These are phyloP conservation scores for Sporothrix mexicana DNA, from an alignment of 2,329 filamentous ascomycete genomes.

Conservation along the genomic window DNA sequence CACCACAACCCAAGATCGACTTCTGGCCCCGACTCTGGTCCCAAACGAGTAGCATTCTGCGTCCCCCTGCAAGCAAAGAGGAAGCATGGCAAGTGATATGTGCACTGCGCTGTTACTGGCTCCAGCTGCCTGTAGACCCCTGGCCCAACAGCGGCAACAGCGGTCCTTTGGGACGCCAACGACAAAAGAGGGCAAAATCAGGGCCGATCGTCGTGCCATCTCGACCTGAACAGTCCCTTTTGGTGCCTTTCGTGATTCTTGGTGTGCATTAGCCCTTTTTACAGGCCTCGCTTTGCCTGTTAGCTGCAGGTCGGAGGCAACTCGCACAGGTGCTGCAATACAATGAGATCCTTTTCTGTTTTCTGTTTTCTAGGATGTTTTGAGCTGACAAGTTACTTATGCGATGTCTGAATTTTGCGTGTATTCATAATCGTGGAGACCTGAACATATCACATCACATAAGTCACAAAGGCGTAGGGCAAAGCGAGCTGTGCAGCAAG, in stretches of 20 bases:
- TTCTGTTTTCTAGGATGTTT: too few species aligned
- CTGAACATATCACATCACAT: not conserved
- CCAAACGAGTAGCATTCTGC: slow-evolving; percentile 27
- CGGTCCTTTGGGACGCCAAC: not conserved
- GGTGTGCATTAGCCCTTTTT: not conserved
- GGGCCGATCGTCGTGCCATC: slow-evolving; percentile 12
- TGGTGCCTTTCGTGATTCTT: not conserved
- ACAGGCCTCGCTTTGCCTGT: too few species aligned
- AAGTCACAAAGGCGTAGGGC: not conserved
- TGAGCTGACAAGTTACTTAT: not conserved
- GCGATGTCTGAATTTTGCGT: not conserved
- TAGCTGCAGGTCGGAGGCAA: not conserved
- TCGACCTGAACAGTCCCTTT: not conserved
- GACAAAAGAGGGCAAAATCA: not conserved
- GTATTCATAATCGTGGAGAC: not conserved
- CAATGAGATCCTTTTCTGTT: too few species aligned
- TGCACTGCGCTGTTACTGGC: not conserved
- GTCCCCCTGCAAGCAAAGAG: not conserved
- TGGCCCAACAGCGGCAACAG: not conserved
- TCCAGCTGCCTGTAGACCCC: not conserved
- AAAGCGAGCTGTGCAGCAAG: not conserved
- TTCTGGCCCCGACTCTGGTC: not conserved
- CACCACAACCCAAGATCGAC: too few species aligned
- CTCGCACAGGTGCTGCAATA: not conserved
- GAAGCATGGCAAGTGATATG: slow-evolving; percentile 8